phyloP scores from a whole-genome alignment of 805 yeast genomes.

The Yarrowia bubula region DNA sequence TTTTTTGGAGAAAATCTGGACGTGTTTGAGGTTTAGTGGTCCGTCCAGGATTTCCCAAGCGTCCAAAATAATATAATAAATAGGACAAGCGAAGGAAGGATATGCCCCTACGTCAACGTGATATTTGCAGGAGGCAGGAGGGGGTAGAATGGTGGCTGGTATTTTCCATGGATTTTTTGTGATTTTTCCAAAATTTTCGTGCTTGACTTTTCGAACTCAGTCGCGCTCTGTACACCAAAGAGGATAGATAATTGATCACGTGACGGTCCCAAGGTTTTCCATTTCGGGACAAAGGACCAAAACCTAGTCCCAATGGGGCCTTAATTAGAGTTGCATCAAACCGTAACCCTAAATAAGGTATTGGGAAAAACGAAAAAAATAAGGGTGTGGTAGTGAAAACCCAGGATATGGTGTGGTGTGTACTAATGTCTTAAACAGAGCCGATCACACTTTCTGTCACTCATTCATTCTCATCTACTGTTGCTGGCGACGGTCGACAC shows the following conservation, averaged over 20 bases:
- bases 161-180: too few species aligned
- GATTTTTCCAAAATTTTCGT: too few species aligned
- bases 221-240: too few species aligned
- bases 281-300: background rate
- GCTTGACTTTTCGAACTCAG: too few species aligned
- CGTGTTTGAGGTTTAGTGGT: too few species aligned
- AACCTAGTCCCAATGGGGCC: background rate
- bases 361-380: background rate
- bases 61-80: background rate
- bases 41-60: too few species aligned
- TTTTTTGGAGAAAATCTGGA: too few species aligned
- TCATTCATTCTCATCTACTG: conserved; percentile 7
- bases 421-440: conserved; percentile 17
- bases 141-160: too few species aligned
- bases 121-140: too few species aligned
- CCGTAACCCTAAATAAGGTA: background rate
- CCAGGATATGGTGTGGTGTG: conserved; percentile 14
- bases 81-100: background rate
- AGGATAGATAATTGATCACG: background rate
- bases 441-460: conserved; percentile 9
- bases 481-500: conserved; percentile 11
- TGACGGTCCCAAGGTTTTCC: background rate
- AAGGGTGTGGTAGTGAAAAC: background rate
- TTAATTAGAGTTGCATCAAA: background rate
- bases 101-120: background rate